Percentiles rank a stretch among this genome's conserved stretches.
Conservation (phyloP, 352 stramenopile genomes). For the Phytopythium vexans region DNA sequence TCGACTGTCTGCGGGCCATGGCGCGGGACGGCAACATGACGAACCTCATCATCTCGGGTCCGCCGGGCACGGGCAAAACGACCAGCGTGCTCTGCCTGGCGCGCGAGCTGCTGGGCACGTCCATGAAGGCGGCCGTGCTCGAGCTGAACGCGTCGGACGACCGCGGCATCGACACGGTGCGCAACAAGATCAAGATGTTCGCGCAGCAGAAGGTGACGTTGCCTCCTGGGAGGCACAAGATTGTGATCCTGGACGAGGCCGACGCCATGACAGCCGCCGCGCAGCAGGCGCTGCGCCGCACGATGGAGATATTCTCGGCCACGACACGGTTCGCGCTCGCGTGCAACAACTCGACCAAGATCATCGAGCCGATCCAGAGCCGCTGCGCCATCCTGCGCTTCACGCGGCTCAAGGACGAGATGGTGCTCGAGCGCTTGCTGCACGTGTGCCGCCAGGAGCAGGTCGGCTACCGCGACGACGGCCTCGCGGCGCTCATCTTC, state of each 20-base stretch:
- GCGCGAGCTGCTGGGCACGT: conserved; percentile 80
- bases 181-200: conserved; percentile 99
- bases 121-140: conserved; percentile 90
- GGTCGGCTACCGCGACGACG: conserved; percentile 86
- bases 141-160: conserved; percentile 99
- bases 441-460: conserved; percentile 93
- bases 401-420: conserved; percentile 93
- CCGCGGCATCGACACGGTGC: conserved; percentile 83
- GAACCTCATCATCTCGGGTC: conserved; percentile 97
- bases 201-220: conserved; percentile 97
- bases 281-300: conserved; percentile 97
- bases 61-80: conserved; percentile 93
- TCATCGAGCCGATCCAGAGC: conserved; percentile 99
- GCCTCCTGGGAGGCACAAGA: conserved; percentile 92
- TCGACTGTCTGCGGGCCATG: conserved; percentile 94
- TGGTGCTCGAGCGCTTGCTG: conserved; percentile 93
- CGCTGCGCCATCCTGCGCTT: conserved; percentile 98
- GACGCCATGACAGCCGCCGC: conserved; percentile 98
- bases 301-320: conserved; percentile 98
- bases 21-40: conserved; percentile 96
- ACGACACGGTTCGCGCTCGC: conserved; percentile 98
- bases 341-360: conserved; percentile 99
- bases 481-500: conserved; percentile 98
- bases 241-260: conserved; percentile 99
- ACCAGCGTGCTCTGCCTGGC: conserved; percentile 92